Base-by-base conservation (phyloP, 352 stramenopile genomes). In the Globisporangium carolinianum region DNA sequence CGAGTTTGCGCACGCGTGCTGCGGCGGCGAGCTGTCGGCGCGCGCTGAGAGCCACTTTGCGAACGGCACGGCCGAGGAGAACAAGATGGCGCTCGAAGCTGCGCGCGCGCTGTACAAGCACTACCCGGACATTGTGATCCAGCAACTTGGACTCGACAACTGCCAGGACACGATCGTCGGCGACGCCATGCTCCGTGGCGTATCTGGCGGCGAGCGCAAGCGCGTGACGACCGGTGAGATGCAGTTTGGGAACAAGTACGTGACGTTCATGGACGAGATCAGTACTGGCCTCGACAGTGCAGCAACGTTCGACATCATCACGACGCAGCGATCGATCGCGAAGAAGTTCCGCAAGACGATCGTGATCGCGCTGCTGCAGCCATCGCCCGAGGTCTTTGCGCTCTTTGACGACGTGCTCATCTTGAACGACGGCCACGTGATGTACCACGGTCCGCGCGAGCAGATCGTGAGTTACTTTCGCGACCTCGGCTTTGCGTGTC, bases 371-470 rank as follows among this genome's bases (percentile, higher is more conserved):
- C 69, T 98, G 45, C 66, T 97, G 12, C 76, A 98, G 71, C 93
- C 93, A 36, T 79, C 92, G 10, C 94, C 94, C 5, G 93, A 98
- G 71, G 89, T 96, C 4, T 94, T 96, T 42, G 73, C 75, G 5
- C 71, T 98, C 15, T 98, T 98, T 64, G 94, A 98, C 67, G 79
- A 98, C 55, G 61, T 98, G 4, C 80, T 97, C 47, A 64, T 98
- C n/a, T 51, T 98, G 47, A 91, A 91, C 66, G 74, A 96, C 35
- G 93, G 94, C 24, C 60, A 78, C 18, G 62, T 98, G 11, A 87
- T 98, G 57, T 98, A 96, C 61, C 69, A 72, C 91, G 60, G 71
- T 83, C 58, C 85, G 57, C 67, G 69, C 67, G 61, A 88, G 63
- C 51, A 75, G 60, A 79, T 72, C 4, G 55, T 89, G 18, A 51